Conservation (phyloP, 805 yeast genomes). For the Blastobotrys mokoenaii region DNA sequence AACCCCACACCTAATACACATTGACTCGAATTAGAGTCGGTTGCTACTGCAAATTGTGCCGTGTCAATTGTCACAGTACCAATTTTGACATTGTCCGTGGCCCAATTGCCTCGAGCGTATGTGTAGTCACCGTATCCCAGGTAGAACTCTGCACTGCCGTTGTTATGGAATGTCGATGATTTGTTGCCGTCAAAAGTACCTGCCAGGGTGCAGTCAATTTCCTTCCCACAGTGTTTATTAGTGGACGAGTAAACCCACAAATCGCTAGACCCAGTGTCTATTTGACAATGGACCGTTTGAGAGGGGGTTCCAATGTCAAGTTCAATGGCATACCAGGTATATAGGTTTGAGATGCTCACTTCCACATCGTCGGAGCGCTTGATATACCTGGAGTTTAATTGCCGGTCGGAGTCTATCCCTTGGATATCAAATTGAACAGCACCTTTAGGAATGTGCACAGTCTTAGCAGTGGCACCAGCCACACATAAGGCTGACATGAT, state of each 20-base stretch:
- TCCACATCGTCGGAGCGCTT: no score
- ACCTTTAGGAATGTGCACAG: no score
- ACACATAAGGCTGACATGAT: no score
- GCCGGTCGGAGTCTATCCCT: no score
- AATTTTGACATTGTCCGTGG: conserved; percentile 48
- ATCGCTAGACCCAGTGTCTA: conserved; percentile 75
- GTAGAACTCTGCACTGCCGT: conserved; percentile 10
- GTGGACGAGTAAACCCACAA: conserved; percentile 48
- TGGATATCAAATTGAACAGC: no score
- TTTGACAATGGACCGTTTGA: conserved; percentile 43
- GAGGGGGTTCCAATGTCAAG: conserved; percentile 46
- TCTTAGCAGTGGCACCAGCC: no score
- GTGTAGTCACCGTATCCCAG: conserved; percentile 10
- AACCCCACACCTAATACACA: conserved; percentile 41
- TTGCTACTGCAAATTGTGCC: conserved; percentile 69
- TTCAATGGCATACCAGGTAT: conserved; percentile 23
- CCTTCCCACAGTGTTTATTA: conserved; percentile 35
- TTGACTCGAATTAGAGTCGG: conserved; percentile 48
- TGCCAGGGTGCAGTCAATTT: conserved; percentile 8
- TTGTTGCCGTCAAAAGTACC: conserved; percentile 23
- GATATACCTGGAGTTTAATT: no score
- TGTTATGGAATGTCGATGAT: conserved; percentile 20
- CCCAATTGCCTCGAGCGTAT: conserved; percentile 45
- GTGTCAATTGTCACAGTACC: conserved; percentile 40
- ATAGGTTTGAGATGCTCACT: neutral